These are phyloP conservation scores for Salix viminalis DNA, from an alignment of 345 rosid genomes.

Conservation along the genomic window DNA sequence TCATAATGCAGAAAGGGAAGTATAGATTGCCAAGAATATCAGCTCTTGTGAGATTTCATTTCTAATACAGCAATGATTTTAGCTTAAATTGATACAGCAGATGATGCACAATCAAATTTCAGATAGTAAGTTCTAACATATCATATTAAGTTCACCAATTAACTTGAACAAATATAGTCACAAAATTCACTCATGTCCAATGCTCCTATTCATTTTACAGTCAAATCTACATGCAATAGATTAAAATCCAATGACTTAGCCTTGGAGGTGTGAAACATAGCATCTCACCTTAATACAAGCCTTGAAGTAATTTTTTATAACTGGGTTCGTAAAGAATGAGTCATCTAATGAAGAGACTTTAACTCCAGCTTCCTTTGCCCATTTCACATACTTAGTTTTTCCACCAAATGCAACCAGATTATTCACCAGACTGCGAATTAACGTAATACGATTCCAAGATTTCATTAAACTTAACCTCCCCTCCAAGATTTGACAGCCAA, in stretches of 20 bases:
- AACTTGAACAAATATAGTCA: neutral
- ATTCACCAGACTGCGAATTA: constrained; percentile 48
- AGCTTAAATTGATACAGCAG: neutral
- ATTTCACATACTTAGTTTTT: constrained; percentile 43
- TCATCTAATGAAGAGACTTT: constrained; percentile 29
- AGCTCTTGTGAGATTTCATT: neutral
- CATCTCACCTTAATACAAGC: constrained; percentile 32
- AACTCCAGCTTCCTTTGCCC: constrained; percentile 36
- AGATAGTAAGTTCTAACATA: neutral
- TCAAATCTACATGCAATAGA: neutral
- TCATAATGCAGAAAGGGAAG: constrained; percentile 3
- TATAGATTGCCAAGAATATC: neutral
- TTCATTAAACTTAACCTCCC: neutral
- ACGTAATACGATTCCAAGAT: constrained; percentile 21
- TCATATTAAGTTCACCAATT: neutral
- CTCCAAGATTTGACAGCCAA: neutral
- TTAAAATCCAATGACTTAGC: neutral
- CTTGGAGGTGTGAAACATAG: neutral
- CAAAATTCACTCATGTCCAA: neutral
- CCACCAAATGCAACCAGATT: constrained; percentile 50
- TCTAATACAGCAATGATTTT: neutral
- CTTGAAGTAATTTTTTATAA: constrained; percentile 33
- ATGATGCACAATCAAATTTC: neutral
- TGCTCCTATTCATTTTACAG: neutral
- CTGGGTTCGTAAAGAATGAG: constrained; percentile 33